phyloP scores from a whole-genome alignment of 805 yeast species.

The Candida sonorensis region DNA sequence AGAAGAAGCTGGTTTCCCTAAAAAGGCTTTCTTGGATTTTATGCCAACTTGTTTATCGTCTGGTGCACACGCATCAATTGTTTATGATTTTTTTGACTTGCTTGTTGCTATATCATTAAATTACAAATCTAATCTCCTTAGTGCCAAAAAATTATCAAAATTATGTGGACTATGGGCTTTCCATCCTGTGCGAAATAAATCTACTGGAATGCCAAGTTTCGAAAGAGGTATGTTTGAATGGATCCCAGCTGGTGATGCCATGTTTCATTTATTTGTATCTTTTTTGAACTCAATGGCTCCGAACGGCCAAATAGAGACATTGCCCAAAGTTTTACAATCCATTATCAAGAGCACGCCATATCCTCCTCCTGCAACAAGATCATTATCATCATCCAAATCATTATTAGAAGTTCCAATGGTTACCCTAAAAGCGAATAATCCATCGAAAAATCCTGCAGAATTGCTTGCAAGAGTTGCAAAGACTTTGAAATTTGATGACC shows the following conservation, averaged over 20 bases:
- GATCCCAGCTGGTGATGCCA: slow-evolving; percentile 79
- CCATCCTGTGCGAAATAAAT: slow-evolving; percentile 23
- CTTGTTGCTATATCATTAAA: slow-evolving; percentile 72
- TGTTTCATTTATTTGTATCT: slow-evolving; percentile 71
- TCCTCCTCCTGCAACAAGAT: slow-evolving; percentile 54
- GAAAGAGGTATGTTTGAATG: slow-evolving; percentile 69
- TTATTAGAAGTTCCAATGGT: slow-evolving; percentile 32
- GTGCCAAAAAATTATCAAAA: slow-evolving; percentile 73
- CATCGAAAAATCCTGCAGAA: slow-evolving; percentile 47
- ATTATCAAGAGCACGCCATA: slow-evolving; percentile 59
- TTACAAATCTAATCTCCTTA: slow-evolving; percentile 68
- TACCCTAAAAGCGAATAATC: slow-evolving; percentile 31
- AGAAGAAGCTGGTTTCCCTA: slow-evolving; percentile 57
- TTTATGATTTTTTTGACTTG: slow-evolving; percentile 79
- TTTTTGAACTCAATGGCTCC: slow-evolving; percentile 74
- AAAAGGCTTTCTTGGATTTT: slow-evolving; percentile 65
- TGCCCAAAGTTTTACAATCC: slow-evolving; percentile 64
- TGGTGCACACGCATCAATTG: slow-evolving; percentile 85
- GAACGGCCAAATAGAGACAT: slow-evolving; percentile 43
- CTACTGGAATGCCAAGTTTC: slow-evolving; percentile 40
- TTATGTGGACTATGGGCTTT: slow-evolving; percentile 91
- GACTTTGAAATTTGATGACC: slow-evolving; percentile 61
- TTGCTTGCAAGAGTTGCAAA: slow-evolving; percentile 51
- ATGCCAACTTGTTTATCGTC: slow-evolving; percentile 82
- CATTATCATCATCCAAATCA: slow-evolving; percentile 17